Evolutionary conservation across 768 basidiomycete genomes (phyloP), one percentile per base, ranked within the genome.

Genomic region (Astraeus odoratus): DNA sequence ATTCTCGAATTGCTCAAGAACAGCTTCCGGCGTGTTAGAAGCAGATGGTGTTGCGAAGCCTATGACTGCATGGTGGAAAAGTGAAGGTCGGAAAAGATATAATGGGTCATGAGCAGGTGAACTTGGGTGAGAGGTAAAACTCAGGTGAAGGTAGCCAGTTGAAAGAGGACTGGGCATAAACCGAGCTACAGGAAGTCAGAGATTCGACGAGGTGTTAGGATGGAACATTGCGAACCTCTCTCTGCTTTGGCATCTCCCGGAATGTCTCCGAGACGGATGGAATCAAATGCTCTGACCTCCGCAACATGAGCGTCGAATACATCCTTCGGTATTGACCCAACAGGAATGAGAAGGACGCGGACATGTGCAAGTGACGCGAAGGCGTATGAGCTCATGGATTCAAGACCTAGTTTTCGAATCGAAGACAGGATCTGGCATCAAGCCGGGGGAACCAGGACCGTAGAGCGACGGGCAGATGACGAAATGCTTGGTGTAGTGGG

Each of bases 361-460:
- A 97, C 72, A 60, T 89, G 87, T 16, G 89, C 92, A 38, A 95
- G 77, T 16, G 88, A 86, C 19, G 82, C 84, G 57, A 90, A 93
- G 12, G 79, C 71, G 65, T 78, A 68, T 40, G 74, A 72, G 57
- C 81, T 83, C 85, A 89, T 89, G 55, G 55, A 55, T 48, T 40
- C 36, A 22, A n/a, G 23, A 33, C 15, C 27, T 29, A 20, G 22
- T 23, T 20, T 42, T 8, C 27, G 24, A 18, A 7, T 23, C 16
- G 15, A n/a, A 23, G 16, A 13, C 23, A 24, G 23, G 13, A 13
- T 15, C 10, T n/a, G 20, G 39, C 26, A 29, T 41, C 39, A 16
- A 41, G n/a, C 33, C 16, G 13, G 33, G 5, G 33, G 6, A n/a
- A 35, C 33, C 8, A 35, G 16, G 33, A 18, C 33, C n/a, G n/a